phyloP scores from a whole-genome alignment of 108 stramenopile species.

The Mayamaea pseudoterrestris region DNA sequence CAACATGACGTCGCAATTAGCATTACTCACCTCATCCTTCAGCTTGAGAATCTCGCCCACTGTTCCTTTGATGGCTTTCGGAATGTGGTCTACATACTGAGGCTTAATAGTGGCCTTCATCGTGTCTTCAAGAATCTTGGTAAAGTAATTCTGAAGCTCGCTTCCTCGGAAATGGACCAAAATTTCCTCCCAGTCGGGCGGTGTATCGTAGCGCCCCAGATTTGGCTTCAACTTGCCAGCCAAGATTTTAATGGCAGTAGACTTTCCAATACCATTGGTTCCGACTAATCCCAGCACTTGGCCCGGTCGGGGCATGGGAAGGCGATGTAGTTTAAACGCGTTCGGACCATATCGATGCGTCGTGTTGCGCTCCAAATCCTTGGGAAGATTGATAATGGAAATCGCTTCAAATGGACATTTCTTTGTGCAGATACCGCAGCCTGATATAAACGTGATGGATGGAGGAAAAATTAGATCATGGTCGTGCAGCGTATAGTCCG shows the following conservation, averaged over 20 bases:
- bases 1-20: neutral
- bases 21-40: constrained; percentile 64
- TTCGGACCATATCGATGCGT: constrained; percentile 99
- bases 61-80: constrained; percentile 73
- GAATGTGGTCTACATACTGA: constrained; percentile 98
- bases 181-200: constrained; percentile 99
- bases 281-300: constrained; percentile 97
- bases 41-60: constrained; percentile 80
- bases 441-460: constrained; percentile 14
- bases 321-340: constrained; percentile 96
- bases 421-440: constrained; percentile 98
- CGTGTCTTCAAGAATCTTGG: constrained; percentile 92
- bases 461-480: neutral
- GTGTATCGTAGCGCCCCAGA: constrained; percentile 82
- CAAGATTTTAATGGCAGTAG: constrained; percentile 92
- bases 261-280: constrained; percentile 97
- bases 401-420: constrained; percentile 98
- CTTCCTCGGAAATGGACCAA: constrained; percentile 92
- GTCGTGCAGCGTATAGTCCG: neutral
- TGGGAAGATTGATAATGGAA: constrained; percentile 96
- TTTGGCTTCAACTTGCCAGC: constrained; percentile 98
- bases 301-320: constrained; percentile 96
- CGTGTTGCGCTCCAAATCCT: constrained; percentile 87
- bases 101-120: constrained; percentile 99
- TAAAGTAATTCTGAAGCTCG: constrained; percentile 99